phyloP scores from a whole-genome alignment of 345 rosid genomes.

The Eucalyptus polybractea region DNA sequence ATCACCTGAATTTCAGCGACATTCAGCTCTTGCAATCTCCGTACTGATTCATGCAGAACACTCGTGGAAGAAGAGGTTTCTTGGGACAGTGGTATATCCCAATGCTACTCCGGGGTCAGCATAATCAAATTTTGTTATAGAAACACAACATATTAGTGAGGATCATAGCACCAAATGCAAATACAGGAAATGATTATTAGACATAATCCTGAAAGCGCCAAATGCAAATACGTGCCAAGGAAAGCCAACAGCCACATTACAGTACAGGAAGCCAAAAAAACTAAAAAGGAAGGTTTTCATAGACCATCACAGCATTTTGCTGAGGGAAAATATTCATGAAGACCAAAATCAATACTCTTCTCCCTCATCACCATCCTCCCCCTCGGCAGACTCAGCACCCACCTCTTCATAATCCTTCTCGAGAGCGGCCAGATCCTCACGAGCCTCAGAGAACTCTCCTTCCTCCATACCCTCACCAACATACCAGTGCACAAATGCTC shows the following conservation, averaged over 20 bases:
- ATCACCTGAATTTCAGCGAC: not conserved
- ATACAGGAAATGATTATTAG: not conserved
- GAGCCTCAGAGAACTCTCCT: conserved; percentile 53
- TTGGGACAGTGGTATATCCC: not conserved
- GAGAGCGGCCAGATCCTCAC: conserved; percentile 43
- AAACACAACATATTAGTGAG: not conserved
- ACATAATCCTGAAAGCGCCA: not conserved
- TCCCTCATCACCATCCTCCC: conserved; percentile 35
- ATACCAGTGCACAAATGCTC: conserved; percentile 55
- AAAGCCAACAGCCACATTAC: not conserved
- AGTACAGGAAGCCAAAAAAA: not conserved
- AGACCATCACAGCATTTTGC: not conserved
- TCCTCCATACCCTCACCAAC: conserved; percentile 69
- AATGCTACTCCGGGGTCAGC: not conserved
- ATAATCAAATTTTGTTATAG: not conserved
- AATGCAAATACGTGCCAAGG: not conserved
- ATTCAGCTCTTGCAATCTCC: not conserved
- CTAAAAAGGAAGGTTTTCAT: not conserved
- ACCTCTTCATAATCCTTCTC: conserved; percentile 50
- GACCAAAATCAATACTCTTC: conserved; percentile 18
- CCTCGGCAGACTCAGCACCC: conserved; percentile 42
- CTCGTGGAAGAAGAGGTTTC: not conserved
- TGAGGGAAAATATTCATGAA: not conserved
- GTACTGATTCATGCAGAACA: not conserved
- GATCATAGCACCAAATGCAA: not conserved